Conservation (phyloP, 768 basidiomycete species). For the Russula griseocarnosa region DNA sequence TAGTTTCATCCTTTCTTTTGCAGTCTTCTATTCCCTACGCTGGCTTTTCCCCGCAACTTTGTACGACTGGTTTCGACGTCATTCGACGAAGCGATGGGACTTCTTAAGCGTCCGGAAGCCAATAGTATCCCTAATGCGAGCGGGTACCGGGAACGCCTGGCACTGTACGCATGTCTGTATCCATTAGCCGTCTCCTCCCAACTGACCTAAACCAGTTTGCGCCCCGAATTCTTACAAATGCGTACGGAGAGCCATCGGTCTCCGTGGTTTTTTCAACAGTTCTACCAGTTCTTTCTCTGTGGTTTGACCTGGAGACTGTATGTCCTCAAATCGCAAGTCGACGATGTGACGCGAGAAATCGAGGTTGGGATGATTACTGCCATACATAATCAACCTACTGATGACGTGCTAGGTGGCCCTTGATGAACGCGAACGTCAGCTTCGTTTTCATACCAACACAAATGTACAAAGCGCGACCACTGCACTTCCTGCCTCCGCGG, state of each 20-base stretch:
- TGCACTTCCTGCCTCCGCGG: background rate
- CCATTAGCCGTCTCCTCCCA: background rate
- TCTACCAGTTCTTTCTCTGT: background rate
- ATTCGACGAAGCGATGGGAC: background rate
- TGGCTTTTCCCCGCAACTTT: background rate
- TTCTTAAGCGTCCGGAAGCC: background rate
- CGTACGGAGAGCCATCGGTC: conserved; percentile 6
- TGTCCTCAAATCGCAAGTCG: background rate
- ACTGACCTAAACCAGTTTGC: background rate
- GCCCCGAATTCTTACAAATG: background rate
- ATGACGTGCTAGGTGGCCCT: background rate
- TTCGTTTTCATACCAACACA: background rate
- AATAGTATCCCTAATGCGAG: background rate
- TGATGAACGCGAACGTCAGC: background rate
- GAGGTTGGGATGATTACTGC: conserved; percentile 4
- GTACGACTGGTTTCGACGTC: background rate
- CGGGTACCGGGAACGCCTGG: background rate
- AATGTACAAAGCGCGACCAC: background rate
- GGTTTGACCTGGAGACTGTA: conserved; percentile 9
- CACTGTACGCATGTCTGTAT: background rate
- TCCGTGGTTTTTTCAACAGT: background rate
- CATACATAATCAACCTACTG: background rate
- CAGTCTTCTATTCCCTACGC: background rate
- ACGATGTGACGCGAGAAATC: background rate
- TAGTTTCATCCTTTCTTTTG: background rate